phyloP scores from a whole-genome alignment of 805 yeast genomes.

The Cyberlindnera veronae region DNA sequence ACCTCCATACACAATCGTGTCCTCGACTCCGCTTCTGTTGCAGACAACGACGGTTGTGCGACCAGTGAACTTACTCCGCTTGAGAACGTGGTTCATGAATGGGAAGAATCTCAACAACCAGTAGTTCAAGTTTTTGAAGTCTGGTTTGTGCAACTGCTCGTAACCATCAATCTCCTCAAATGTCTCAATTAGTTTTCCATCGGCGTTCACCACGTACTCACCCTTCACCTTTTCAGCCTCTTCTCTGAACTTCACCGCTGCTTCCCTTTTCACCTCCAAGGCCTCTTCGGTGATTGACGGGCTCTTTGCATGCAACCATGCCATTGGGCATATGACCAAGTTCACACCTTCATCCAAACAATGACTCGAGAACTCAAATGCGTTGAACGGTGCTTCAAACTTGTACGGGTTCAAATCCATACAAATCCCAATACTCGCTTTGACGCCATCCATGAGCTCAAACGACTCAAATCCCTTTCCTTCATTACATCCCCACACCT shows the following conservation, averaged over 20 bases:
- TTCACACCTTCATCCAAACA: constrained; percentile 46
- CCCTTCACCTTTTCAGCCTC: constrained; percentile 19
- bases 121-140: constrained; percentile 53
- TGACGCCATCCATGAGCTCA: constrained; percentile 31
- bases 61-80: constrained; percentile 7
- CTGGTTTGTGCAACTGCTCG: constrained; percentile 37
- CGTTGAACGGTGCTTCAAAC: constrained; percentile 73
- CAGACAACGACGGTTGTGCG: constrained; percentile 47
- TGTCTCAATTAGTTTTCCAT: constrained; percentile 3
- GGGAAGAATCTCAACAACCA: constrained; percentile 76
- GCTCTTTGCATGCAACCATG: constrained; percentile 68
- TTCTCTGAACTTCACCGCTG: constrained; percentile 8
- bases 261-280: constrained; percentile 15
- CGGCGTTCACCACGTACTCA: constrained; percentile 14
- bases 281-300: constrained; percentile 31
- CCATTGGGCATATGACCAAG: constrained; percentile 75
- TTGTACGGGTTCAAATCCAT: constrained; percentile 91
- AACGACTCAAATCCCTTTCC: constrained; percentile 56
- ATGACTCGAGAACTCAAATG: constrained; percentile 64
- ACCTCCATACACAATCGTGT: constrained; percentile 63
- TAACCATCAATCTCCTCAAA: constrained; percentile 24
- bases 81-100: constrained; percentile 38
- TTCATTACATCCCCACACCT: constrained; percentile 73
- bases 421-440: constrained; percentile 75
- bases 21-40: constrained; percentile 80